phyloP scores from a whole-genome alignment of 2,329 filamentous ascomycete species.

The Neocucurbitaria cava region DNA sequence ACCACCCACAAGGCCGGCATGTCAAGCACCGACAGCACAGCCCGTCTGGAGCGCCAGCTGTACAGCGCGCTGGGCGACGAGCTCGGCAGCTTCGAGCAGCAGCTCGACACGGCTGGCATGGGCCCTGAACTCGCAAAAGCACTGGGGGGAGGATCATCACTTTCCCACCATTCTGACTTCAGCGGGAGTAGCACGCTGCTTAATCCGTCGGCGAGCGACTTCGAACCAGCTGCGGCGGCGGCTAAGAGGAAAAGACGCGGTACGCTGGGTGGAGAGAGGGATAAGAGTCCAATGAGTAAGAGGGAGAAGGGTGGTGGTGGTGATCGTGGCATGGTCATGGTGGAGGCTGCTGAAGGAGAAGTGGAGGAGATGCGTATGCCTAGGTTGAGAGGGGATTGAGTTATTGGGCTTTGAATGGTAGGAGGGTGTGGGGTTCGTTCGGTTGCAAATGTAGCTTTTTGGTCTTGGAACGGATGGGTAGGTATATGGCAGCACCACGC shows the following conservation, averaged over 20 bases:
- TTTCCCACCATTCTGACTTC: slow-evolving; percentile 8
- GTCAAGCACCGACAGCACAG: slow-evolving; percentile 40
- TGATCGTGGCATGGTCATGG: too few species aligned
- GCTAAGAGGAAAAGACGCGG: slow-evolving; percentile 40
- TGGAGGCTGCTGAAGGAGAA: neutral
- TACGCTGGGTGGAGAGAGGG: slow-evolving; percentile 26
- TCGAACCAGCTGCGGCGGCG: slow-evolving; percentile 22
- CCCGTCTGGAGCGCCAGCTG: slow-evolving; percentile 34
- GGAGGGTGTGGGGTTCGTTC: too few species aligned
- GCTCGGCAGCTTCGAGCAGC: slow-evolving; percentile 30
- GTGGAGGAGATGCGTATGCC: slow-evolving; percentile 10
- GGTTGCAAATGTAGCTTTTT: too few species aligned
- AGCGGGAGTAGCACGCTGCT: slow-evolving; percentile 4
- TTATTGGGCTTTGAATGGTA: too few species aligned
- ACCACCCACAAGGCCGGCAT: slow-evolving; percentile 30
- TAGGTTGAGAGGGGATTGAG: slow-evolving; percentile 15
- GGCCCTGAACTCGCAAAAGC: slow-evolving; percentile 20
- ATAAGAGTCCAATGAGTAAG: slow-evolving; percentile 31
- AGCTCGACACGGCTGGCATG: slow-evolving; percentile 15
- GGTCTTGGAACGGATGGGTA: too few species aligned
- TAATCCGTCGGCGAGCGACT: slow-evolving; percentile 10
- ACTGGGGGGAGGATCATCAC: neutral
- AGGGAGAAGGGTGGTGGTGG: slow-evolving; percentile 31
- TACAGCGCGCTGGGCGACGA: slow-evolving; percentile 43
- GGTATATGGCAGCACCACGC: too few species aligned